Evolutionary conservation across 2,329 filamentous ascomycete genomes (phyloP), one percentile per base, ranked within the genome.

Genomic region (Xylogone sp.): DNA sequence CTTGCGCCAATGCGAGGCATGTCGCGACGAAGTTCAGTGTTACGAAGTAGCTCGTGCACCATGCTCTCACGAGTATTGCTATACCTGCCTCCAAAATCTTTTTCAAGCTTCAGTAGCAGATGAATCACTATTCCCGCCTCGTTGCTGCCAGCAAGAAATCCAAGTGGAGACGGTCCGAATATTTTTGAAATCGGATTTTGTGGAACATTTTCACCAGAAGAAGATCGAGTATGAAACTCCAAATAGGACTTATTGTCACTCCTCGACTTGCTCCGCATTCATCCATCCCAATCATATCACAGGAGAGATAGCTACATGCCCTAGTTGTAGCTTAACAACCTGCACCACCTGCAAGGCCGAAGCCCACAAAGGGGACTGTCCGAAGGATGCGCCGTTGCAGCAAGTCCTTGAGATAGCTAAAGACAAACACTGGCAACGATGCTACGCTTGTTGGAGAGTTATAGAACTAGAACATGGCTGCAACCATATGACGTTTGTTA

Each of bases 401-500:
- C 59, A 71, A 31, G 50, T 79, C 1, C 56, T 81, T 1, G 50
- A 61, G 0, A 45, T 75, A 1, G 78, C 76, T 0, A 51, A 55
- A 0, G 53, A 68, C 2, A 63, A 76, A 3, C 69, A 71, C 1
- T 84, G 81, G 81, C 73, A 78, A 60, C 67, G 72, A 2, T 84
- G 81, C 52, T 62, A 59, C 3, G 50, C 55, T 0, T 84, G 81
- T 56, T 58, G 55, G 2, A 53, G 67, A 1, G 29, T 84, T 13
- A 69, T 84, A 0, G 78, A 82, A 62, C 63, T 81, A 0, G 24
- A 60, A 0, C n/a, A 31, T 0, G 81, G 81, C 1, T 84, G 81
- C 53, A 69, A 77, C 48, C 81, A 84, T 48, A 83, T 84, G 3
- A 78, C 54, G 80, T 83, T 56, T 60, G 76, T 74, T 2, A 27